Evolutionary conservation across 768 basidiomycete species (phyloP).

Genomic region (Mrakia gelida): DNA sequence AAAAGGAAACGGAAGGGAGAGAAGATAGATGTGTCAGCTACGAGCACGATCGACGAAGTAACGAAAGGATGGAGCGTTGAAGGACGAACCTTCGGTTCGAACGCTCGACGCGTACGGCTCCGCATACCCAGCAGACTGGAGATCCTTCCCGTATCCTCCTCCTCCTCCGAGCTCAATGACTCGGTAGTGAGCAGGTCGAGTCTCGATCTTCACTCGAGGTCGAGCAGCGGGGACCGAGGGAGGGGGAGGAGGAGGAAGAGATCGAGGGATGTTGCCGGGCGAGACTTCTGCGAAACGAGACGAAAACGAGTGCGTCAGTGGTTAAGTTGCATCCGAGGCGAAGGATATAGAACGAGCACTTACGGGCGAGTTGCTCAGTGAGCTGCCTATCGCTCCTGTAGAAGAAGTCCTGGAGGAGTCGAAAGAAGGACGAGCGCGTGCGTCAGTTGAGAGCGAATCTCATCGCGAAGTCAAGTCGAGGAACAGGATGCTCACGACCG

Average conservation of each 20-base stretch:
- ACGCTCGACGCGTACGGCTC: neutral
- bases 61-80: too few species aligned
- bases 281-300: too few species aligned
- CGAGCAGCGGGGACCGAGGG: neutral
- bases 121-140: neutral
- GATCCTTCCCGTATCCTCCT: neutral
- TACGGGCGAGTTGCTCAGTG: neutral
- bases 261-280: neutral
- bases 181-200: neutral
- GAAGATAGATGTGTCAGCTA: neutral
- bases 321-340: neutral
- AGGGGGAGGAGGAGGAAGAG: neutral
- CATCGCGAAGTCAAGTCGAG: neutral
- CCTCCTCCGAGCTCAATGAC: conserved; percentile 8
- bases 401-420: conserved; percentile 4
- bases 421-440: neutral
- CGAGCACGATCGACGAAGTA: too few species aligned
- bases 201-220: neutral
- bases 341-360: neutral
- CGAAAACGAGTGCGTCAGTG: too few species aligned
- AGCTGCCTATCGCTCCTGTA: neutral
- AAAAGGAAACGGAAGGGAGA: neutral
- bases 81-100: neutral
- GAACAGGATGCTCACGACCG: neutral
- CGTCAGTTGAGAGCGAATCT: neutral